Evolutionary conservation across 169 alveolate species (phyloP), one percentile per base, ranked within the genome.

Genomic region (Miamiensis avidus): DNA sequence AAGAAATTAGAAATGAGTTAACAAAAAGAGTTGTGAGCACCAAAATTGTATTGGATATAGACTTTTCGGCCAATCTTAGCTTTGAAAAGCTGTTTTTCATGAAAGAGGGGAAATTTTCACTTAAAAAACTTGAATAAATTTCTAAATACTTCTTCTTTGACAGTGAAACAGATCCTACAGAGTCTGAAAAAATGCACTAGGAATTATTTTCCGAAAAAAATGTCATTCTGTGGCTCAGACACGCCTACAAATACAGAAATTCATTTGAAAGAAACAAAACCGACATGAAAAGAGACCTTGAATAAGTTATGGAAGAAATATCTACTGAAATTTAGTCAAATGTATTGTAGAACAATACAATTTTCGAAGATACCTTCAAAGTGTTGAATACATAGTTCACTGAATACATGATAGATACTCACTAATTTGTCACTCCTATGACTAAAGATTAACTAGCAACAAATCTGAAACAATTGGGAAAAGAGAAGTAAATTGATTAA

Each of bases 241-340:
- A 75, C 33, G 81, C 81, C 27, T 75, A 34, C 11, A 75, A 75
- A 16, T 75, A 75, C 33, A 75, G 81, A 75, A 75, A 75, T 25
- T 28, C 81, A 1, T n/a, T 31, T 31, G 81, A 75, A 75, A 75
- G 81, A 75, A 75, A 75, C 16, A 75, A 75, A 65, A 75, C 34
- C 28, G 81, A 75, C n/a, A 75, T 75, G 27, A 75, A 75, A 31
- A 31, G 27, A 29, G 29, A 75, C 28, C n/a, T 15, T 29, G 81
- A 0, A 25, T 28, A 28, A 31, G 33, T 75, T 6, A 34, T 75
- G 25, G 0, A 28, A 75, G 34, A 75, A 16, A 30, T 75, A 20
- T 31, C 27, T 31, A 75, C 25, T 34, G 31, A 75, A 30, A 75
- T 31, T 25, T 34, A 75, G 26, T 15, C 25, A 11, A 20, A 34